Evolutionary conservation across 495 filamentous ascomycete genomes (phyloP), one percentile per base, ranked within the genome.

Genomic region (Hypoxylon subgilvum): DNA sequence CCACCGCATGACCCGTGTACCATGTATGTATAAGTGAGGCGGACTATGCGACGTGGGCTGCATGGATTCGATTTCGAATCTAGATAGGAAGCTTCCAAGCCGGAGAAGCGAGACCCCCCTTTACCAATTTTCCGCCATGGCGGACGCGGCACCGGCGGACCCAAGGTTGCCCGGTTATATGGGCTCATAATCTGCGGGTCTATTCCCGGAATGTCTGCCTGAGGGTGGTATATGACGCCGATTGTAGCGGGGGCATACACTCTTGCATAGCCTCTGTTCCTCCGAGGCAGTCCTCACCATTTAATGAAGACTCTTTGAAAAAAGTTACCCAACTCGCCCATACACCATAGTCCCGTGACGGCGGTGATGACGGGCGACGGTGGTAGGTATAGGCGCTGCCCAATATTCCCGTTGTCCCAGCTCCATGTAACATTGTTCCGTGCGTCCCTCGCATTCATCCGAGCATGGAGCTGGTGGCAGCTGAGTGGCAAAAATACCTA

Each of bases 401-500:
- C 81, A 85, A 57, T 79, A 84, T 1, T 76, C 61, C 68, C 72
- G 70, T 63, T 83, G 79, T 0, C 61, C 70, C 2, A 44, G 32
- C 1, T 74, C 63, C 78, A 79, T 82, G 58, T n/a, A n/a, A n/a
- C n/a, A n/a, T n/a, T n/a, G n/a, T 81, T 73, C 9, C 79, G 74
- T 4, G 83, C 61, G 58, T 82, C 80, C 47, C 55, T 66, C 13
- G 79, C 75, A 44, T 87, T 86, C 69, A 87, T 83, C 84, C 85
- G 53, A 86, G 85, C 4, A 87, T 65, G 3, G 80, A 81, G 4
- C 83, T 86, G 65, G 86, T 86, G 67, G 86, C 86, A n/a, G 16
- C 77, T 80, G 1, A 86, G 70, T n/a, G 84, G 84, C 23, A 86
- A 72, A 66, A 86, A 86, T 23, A 86, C 81, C n/a, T n/a, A n/a